Evolutionary conservation across 2,329 filamentous ascomycete genomes (phyloP), one percentile per base, ranked within the genome.

Genomic region (Coniochaeta prunicola): DNA sequence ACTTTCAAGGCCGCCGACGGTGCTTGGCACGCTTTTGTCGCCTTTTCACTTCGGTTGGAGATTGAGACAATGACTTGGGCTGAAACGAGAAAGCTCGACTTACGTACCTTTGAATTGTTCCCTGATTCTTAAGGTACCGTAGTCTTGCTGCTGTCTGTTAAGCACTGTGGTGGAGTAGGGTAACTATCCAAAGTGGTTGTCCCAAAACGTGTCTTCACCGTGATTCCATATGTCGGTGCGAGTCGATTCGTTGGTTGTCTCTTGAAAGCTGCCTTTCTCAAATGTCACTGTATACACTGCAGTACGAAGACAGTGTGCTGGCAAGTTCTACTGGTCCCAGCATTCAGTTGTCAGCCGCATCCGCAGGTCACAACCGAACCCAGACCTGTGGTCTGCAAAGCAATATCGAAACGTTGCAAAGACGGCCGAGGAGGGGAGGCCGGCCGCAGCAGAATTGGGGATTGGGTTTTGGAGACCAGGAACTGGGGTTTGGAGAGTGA

Each of bases 351-450:
- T 55, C 30, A 55, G 53, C 53, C 53, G 53, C 53, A 55, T 36
- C 30, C 19, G 30, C 53, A 55, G 30, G 53, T 55, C 21, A 50
- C 24, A 50, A 50, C 24, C 45, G 45, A 50, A n/a, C 33, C 53
- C 53, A 33, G 21, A 55, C 21, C 21, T 36, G 12, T 36, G 53
- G 36, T 4, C 30, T 36, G 53, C 33, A 56, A 56, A 17, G 21
- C 24, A 56, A 56, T 56, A 56, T 56, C 26, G 54, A 42, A 42
- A 56, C 54, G 54, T 56, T 56, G 53, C 53, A 56, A 21, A 53
- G 26, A 31, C 19, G 45, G 24, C 45, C 26, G 21, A 50, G 53
- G 33, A 56, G 54, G 54, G 54, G 24, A 56, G 17, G 54, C 42
- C 54, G 31, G 24, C 54, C 54, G 54, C 33, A 38, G 54, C 34